A percentile compares a stretch with the other conserved stretches of the same genome.
Conservation (phyloP, 805 yeast genomes). For the Lipomyces japonicus region DNA sequence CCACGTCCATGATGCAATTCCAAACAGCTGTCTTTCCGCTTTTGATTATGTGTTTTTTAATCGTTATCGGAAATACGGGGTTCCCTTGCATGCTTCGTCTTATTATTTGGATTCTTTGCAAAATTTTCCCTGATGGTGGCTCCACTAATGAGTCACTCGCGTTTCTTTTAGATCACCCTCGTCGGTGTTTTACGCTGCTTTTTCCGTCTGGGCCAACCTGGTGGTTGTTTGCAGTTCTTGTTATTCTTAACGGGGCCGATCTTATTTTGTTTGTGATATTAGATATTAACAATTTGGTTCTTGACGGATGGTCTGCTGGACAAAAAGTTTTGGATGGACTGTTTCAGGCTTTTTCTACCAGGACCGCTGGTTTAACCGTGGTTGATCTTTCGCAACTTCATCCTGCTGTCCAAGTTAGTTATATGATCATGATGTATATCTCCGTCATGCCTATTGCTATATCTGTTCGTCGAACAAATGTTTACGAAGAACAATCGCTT, state of each 20-base stretch:
- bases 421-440: slow-evolving; percentile 96
- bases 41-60: slow-evolving; percentile 60
- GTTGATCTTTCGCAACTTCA: slow-evolving; percentile 67
- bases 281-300: slow-evolving; percentile 55
- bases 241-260: slow-evolving; percentile 71
- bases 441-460: slow-evolving; percentile 95
- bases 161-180: slow-evolving; percentile 88
- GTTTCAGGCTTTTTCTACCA: slow-evolving; percentile 84
- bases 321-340: slow-evolving; percentile 75
- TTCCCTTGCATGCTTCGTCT: slow-evolving; percentile 81
- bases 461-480: slow-evolving; percentile 93
- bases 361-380: slow-evolving; percentile 89
- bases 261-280: slow-evolving; percentile 73
- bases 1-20: slow-evolving; percentile 73
- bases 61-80: slow-evolving; percentile 91
- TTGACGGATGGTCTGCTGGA: slow-evolving; percentile 59
- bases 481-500: slow-evolving; percentile 92
- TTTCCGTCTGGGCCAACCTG: slow-evolving; percentile 93
- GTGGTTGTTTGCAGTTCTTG: slow-evolving; percentile 80
- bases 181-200: slow-evolving; percentile 89
- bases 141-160: slow-evolving; percentile 64
- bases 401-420: slow-evolving; percentile 90
- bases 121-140: slow-evolving; percentile 55
- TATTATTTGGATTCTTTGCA: slow-evolving; percentile 74
- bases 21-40: slow-evolving; percentile 60